Evolutionary conservation across 2,329 filamentous ascomycete genomes (phyloP), one percentile per base, ranked within the genome.

Genomic region (Hymenoscyphus infarciens): DNA sequence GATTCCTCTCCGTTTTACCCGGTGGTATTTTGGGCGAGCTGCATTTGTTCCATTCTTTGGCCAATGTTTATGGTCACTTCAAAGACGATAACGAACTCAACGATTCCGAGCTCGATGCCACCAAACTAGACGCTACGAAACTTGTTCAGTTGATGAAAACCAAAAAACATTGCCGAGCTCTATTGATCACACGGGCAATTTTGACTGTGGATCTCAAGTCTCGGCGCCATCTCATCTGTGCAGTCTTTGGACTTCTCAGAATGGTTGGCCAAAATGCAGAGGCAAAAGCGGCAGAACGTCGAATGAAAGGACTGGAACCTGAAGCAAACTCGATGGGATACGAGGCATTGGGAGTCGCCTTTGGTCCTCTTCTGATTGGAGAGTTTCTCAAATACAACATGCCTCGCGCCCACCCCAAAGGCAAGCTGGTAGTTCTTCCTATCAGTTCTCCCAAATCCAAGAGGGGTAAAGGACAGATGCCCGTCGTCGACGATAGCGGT

Each of bases 21-120:
- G 87, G 87, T 0, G 87, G 87, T 0, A 85, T 90, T 49, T 75
- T 90, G 0, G 87, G 87, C 3, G 87, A 85, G 0, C 69, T 88
- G 15, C 73, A 78, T 1, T 72, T 89, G 0, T 88, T 89, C 61
- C 84, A 89, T 64, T 81, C 84, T 0, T 72, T 90, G 13, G 81
- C 88, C 10, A 82, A 82, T 11, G 85, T 89, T 16, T 80, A 86
- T 63, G 82, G 78, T 19, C 82, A 86, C 62, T 74, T 87, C 11
- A 76, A 80, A 61, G 76, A 78, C 1, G 80, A 82, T 53, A 78
- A 81, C 0, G 83, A 86, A 63, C 74, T 80, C 58, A 19, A 22
- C 45, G 19, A 22, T 52, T 38, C 35, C 35, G 35, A 38, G 35
- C 35, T 38, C 2, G 35, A 38, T 38, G 35, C 35, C 35, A 79